Conservation (phyloP, 495 filamentous ascomycete genomes). For the Penicillium herquei region DNA sequence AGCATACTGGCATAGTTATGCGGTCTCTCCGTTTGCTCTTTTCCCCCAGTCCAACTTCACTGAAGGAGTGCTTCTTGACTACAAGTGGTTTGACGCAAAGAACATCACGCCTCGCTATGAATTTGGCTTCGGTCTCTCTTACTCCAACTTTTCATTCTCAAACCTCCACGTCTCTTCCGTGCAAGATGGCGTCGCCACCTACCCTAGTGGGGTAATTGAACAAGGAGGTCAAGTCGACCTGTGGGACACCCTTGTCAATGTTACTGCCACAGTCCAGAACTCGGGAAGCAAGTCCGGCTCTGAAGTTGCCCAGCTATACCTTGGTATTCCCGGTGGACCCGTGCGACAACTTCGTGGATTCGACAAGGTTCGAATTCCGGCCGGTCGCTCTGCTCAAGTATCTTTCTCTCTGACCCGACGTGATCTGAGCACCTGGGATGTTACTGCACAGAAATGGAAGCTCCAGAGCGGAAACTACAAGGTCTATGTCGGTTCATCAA, state of each 20-base stretch:
- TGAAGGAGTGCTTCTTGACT: conserved; percentile 67
- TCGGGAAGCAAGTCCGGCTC: conserved; percentile 48
- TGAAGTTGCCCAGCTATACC: conserved; percentile 60
- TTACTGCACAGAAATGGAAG: conserved; percentile 58
- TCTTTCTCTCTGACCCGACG: conserved; percentile 58
- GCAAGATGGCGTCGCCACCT: conserved; percentile 51
- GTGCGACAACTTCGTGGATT: conserved; percentile 66
- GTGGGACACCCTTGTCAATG: conserved; percentile 54
- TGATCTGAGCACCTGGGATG: conserved; percentile 69
- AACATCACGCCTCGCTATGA: conserved; percentile 61
- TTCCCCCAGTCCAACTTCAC: conserved; percentile 52
- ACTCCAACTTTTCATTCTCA: conserved; percentile 19
- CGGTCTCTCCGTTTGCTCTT: conserved; percentile 32
- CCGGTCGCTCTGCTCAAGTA: conserved; percentile 43
- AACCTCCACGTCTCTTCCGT: conserved; percentile 26
- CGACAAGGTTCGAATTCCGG: conserved; percentile 50
- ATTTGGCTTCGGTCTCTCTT: conserved; percentile 46
- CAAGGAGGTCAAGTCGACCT: conserved; percentile 59
- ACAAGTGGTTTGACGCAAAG: conserved; percentile 60
- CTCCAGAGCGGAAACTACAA: conserved; percentile 33
- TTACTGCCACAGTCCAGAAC: conserved; percentile 53
- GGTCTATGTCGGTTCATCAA: conserved; percentile 25
- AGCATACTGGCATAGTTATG: conserved; percentile 35
- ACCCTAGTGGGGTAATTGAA: conserved; percentile 36
- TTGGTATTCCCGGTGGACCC: conserved; percentile 42